Conservation (phyloP, 2,329 filamentous ascomycete species). For the Xylariaceae sp. region DNA sequence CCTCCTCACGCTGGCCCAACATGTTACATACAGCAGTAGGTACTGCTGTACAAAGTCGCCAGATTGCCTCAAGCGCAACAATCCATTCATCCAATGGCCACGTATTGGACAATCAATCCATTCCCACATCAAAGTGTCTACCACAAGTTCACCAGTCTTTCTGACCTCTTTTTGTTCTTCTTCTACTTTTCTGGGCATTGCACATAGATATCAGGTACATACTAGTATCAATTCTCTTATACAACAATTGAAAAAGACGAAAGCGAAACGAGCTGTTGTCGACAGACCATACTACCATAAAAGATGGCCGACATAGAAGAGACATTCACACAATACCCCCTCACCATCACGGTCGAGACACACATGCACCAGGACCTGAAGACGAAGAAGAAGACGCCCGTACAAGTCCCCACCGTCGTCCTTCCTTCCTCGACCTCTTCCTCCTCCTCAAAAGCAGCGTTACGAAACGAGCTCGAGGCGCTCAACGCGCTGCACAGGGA, state of each 20-base stretch:
- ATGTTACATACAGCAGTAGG: not conserved
- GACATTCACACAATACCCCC: conserved; percentile 71
- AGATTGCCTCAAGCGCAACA: conserved; percentile 14
- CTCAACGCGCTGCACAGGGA: not conserved
- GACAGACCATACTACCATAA: too few species aligned
- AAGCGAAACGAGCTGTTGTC: too few species aligned
- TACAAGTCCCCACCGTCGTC: not conserved
- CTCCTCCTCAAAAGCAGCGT: not conserved
- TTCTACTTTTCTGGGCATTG: too few species aligned
- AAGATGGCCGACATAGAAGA: too few species aligned
- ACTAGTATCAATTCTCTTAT: too few species aligned
- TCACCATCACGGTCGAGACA: conserved; percentile 79
- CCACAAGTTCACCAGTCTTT: too few species aligned
- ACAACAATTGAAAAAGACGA: too few species aligned
- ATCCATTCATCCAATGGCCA: not conserved
- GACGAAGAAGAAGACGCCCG: not conserved
- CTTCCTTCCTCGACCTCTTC: not conserved
- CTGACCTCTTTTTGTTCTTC: too few species aligned
- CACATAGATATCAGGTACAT: too few species aligned
- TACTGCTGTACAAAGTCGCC: conserved; percentile 5
- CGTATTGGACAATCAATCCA: not conserved
- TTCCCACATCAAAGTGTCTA: too few species aligned
- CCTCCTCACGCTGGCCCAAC: not conserved
- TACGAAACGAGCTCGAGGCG: not conserved
- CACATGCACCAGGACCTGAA: conserved; percentile 42